A percentile compares a stretch with the other conserved stretches of the same genome.
Conservation (phyloP, 1,284 basidiomycete species). For the Stereum hirsutum region DNA sequence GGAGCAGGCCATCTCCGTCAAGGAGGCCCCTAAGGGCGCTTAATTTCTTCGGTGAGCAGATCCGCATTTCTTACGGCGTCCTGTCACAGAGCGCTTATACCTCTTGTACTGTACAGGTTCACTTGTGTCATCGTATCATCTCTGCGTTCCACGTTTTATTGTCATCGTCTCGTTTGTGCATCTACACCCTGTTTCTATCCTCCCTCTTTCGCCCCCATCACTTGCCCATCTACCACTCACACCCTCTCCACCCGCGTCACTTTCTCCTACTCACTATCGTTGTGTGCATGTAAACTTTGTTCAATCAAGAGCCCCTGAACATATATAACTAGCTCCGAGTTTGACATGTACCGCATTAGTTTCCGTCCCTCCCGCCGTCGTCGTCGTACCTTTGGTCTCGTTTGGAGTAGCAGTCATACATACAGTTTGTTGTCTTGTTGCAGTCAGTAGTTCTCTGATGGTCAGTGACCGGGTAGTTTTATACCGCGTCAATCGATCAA, state of each 20-base stretch:
- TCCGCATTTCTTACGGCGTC: neutral
- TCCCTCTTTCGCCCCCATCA: constrained; percentile 7
- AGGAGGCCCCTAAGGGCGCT: constrained; percentile 69
- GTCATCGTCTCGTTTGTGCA: neutral
- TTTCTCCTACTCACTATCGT: constrained; percentile 1
- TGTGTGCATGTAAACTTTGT: constrained; percentile 13
- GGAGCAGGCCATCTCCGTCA: constrained; percentile 83
- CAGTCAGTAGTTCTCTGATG: no score
- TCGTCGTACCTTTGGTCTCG: no score
- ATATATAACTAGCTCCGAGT: constrained; percentile 11
- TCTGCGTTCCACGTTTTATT: constrained; percentile 2
- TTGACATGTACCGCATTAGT: constrained; percentile 12
- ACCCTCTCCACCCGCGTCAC: constrained; percentile 12
- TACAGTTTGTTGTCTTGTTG: neutral
- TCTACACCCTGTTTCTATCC: neutral
- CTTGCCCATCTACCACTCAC: constrained; percentile 10
- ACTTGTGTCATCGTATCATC: neutral
- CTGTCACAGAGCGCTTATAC: neutral
- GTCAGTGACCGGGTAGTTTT: no score
- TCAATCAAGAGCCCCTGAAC: no score
- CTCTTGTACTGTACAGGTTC: constrained; percentile 6
- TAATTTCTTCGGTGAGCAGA: constrained; percentile 20
- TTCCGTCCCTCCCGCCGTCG: no score
- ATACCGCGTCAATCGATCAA: no score
- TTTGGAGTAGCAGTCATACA: neutral